phyloP scores from a whole-genome alignment of 2,329 filamentous ascomycete genomes.

The Fonsecaea erecta region DNA sequence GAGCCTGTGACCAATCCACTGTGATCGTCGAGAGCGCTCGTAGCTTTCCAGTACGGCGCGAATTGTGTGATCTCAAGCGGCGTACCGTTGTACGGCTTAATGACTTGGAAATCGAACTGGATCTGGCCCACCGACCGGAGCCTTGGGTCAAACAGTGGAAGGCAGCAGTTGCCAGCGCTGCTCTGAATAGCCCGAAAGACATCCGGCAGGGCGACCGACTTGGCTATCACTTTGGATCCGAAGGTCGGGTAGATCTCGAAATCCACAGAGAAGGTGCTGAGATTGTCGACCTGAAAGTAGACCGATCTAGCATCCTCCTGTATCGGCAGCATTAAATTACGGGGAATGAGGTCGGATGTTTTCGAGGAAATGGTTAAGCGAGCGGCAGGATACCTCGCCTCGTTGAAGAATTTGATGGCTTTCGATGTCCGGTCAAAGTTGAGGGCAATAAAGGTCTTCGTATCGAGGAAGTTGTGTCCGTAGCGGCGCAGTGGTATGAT shows the following conservation, averaged over 20 bases:
- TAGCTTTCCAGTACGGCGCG: constrained; percentile 99
- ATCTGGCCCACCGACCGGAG: constrained; percentile 91
- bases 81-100: constrained; percentile 91
- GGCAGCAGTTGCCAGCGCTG: constrained; percentile 77
- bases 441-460: constrained; percentile 93
- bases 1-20: constrained; percentile 91
- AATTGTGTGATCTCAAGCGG: constrained; percentile 97
- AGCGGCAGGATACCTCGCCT: constrained; percentile 93
- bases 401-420: constrained; percentile 93
- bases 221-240: constrained; percentile 95
- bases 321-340: constrained; percentile 92
- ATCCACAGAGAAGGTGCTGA: constrained; percentile 91
- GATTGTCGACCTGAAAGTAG: constrained; percentile 93
- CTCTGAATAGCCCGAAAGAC: constrained; percentile 77
- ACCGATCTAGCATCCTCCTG: constrained; percentile 93
- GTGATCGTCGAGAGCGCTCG: constrained; percentile 85
- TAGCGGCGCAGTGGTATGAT: constrained; percentile 95
- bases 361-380: constrained; percentile 96
- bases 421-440: constrained; percentile 79
- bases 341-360: constrained; percentile 90
- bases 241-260: constrained; percentile 98
- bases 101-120: constrained; percentile 91
- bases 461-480: constrained; percentile 97
- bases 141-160: constrained; percentile 90
- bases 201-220: constrained; percentile 86